phyloP scores from a whole-genome alignment of 1,284 basidiomycete species.

The Heterobasidion annosum region DNA sequence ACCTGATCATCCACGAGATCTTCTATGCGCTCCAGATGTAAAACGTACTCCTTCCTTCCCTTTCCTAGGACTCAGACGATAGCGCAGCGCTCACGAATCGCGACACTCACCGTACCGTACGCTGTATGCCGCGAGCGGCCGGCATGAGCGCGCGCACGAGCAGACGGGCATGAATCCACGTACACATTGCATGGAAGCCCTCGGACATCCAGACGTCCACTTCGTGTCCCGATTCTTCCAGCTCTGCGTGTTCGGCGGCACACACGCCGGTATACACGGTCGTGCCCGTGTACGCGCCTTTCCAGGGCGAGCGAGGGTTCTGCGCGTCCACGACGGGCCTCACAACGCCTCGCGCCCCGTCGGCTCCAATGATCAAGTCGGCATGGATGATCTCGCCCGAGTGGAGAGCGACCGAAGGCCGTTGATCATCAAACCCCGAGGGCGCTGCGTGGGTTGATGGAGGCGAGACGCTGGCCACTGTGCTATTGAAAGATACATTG shows the following conservation, averaged over 20 bases:
- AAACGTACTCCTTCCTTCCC: too few relatives aligned
- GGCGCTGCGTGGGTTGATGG: background rate
- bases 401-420: conserved; percentile 19
- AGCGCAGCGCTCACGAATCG: too few relatives aligned
- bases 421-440: background rate
- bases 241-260: conserved; percentile 32
- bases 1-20: too few relatives aligned
- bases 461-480: background rate
- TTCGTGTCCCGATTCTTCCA: conserved; percentile 36
- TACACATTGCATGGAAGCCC: conserved; percentile 28
- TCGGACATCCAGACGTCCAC: conserved; percentile 35
- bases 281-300: conserved; percentile 38
- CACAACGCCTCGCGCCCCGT: conserved; percentile 40
- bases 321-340: conserved; percentile 32
- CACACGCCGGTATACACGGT: conserved; percentile 42
- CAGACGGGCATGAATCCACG: background rate
- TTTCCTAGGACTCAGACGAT: too few relatives aligned
- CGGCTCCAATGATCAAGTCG: conserved; percentile 34
- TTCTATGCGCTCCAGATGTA: too few relatives aligned
- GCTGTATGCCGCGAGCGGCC: too few relatives aligned
- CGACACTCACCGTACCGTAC: too few relatives aligned
- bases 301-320: conserved; percentile 1
- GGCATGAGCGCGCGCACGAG: background rate
- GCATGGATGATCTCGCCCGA: conserved; percentile 27
- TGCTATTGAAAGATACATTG: background rate